Conservation (phyloP, 257 asterid genomes). For the Perilla frutescens region DNA sequence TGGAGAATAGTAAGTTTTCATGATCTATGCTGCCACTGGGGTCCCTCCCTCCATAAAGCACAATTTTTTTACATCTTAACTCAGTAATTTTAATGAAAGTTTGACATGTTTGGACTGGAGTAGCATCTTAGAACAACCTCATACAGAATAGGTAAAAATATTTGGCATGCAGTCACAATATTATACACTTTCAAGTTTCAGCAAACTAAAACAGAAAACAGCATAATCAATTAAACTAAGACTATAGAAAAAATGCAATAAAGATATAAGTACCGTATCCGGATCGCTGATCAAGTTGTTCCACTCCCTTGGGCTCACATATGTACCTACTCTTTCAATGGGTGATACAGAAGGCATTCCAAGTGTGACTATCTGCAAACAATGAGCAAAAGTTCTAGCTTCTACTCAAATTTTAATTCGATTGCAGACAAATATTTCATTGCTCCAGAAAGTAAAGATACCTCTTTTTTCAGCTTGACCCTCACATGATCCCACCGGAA, state of each 20-base stretch:
- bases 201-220: not conserved
- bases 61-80: conserved; percentile 15
- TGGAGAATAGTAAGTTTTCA: not conserved
- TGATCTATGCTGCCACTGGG: not conserved
- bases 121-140: conserved; percentile 15
- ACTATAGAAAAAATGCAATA: conserved; percentile 1
- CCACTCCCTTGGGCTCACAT: conserved; percentile 87
- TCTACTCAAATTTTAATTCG: conserved; percentile 13
- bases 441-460: conserved; percentile 34
- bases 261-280: conserved; percentile 54
- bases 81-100: not conserved
- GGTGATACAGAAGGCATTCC: conserved; percentile 98
- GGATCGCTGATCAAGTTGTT: conserved; percentile 82
- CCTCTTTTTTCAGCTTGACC: conserved; percentile 96
- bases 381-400: conserved; percentile 12
- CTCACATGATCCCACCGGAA: conserved; percentile 98
- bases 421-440: not conserved
- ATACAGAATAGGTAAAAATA: not conserved
- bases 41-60: not conserved
- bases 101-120: not conserved
- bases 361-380: conserved; percentile 83
- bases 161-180: conserved; percentile 12
- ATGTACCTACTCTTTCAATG: conserved; percentile 83
- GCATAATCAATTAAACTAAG: conserved; percentile 7
- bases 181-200: conserved; percentile 13